Base-by-base conservation (phyloP, 2,329 filamentous ascomycete genomes). In the Colletotrichum orchidophilum region DNA sequence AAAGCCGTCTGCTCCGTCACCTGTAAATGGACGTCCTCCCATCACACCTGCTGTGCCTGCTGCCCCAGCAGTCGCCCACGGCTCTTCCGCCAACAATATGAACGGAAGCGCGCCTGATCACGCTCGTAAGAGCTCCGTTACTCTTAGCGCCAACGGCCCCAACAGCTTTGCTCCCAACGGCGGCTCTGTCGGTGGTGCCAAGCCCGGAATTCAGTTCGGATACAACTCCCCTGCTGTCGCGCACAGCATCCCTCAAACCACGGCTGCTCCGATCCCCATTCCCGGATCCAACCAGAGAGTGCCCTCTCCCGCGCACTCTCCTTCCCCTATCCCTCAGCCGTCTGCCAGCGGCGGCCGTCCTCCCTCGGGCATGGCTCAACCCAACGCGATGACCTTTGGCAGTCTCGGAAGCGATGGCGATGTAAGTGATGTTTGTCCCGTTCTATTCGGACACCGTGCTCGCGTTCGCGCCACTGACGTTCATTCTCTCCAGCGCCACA, bases 251-350 rank as follows among this genome's bases (percentile, higher is more conserved):
- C 92, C 93, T 15, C 88, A 92, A 76, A 81, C 85, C 66, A 80
- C 83, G 74, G 82, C 82, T 75, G 87, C 86, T 46, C 89, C 87
- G 71, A 92, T 88, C 75, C 86, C 85, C 81, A 94, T 90, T 82
- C 91, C 90, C 78, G 81, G 87, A 81, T 77, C 87, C 85, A 76
- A 83, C 81, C 92, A 93, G 73, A 90, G 93, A 76, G 89, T 96
- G 62, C 91, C 91, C 58, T 97, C 95, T 55, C 96, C 96, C 6
- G 91, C 93, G 59, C 92, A 93, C 75, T 98, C 96, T 55, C 96
- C 96, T 4, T 96, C 94, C 52, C 96, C 96, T 5, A 98, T 98
- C 76, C 96, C 96, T 35, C 94, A 96, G 81, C 94, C 95, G 62
- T 90, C 92, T 65, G 91, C 92, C 39, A 93, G 92, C 78, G 96